Evolutionary conservation across 176 grass and related monocot species (phyloP).

Genomic region (Bothriochloa decipiens): DNA sequence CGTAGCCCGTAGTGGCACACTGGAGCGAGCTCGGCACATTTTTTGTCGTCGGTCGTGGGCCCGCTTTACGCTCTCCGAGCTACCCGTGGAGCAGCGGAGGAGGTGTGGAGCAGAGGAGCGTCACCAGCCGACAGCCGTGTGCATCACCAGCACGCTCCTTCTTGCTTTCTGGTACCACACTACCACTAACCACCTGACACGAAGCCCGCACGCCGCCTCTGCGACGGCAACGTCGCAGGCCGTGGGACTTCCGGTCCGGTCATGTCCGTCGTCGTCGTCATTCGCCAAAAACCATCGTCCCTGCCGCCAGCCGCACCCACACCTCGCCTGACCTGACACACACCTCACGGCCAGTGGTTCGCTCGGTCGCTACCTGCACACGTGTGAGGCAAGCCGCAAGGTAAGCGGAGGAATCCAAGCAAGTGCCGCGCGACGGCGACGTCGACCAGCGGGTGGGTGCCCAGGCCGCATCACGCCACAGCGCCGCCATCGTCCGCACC

Average conservation of each 20-base stretch:
- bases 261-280: background rate
- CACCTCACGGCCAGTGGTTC: background rate
- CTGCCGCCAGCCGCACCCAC: too few species aligned
- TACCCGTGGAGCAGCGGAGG: too few species aligned
- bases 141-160: background rate
- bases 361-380: background rate
- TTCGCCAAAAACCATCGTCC: background rate
- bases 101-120: background rate
- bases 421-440: background rate
- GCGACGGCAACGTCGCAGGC: too few species aligned
- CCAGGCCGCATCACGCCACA: background rate
- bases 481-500: background rate
- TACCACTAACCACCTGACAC: background rate
- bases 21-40: too few species aligned
- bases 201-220: background rate
- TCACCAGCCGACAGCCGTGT: background rate
- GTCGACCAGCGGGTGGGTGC: background rate
- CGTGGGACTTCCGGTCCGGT: background rate
- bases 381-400: background rate
- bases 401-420: background rate
- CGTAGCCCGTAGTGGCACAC: too few species aligned
- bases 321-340: background rate
- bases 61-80: background rate
- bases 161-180: background rate
- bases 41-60: too few species aligned